Evolutionary conservation across 495 filamentous ascomycete species (phyloP).

Genomic region (Podospora australis): DNA sequence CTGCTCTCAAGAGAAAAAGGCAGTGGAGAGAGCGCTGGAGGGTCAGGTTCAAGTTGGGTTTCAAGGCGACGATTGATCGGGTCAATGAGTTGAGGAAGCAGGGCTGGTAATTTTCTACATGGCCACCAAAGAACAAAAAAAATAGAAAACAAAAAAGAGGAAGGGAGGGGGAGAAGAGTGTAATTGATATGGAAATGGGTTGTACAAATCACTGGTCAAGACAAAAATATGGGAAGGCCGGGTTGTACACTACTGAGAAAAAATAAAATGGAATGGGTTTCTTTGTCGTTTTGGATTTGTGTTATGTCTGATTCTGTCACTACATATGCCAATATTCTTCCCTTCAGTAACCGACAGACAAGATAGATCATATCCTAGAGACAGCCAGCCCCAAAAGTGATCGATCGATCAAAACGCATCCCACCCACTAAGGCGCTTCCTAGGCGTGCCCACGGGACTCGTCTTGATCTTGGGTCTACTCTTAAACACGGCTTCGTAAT

Average conservation of each 20-base stretch:
- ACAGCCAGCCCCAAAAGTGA: too few species aligned
- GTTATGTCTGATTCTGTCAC: too few species aligned
- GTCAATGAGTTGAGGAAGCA: constrained; percentile 61
- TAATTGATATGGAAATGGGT: background rate
- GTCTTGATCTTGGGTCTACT: constrained; percentile 70
- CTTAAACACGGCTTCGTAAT: constrained; percentile 81
- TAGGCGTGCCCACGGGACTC: constrained; percentile 63
- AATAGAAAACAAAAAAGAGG: background rate
- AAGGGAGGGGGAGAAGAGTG: background rate
- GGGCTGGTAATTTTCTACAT: constrained; percentile 53
- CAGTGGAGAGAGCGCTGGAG: constrained; percentile 59
- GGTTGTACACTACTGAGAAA: too few species aligned
- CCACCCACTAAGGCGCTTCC: too few species aligned
- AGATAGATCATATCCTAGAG: too few species aligned
- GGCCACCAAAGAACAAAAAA: background rate
- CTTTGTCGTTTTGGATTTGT: too few species aligned
- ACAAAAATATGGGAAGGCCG: background rate
- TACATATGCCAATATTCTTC: too few species aligned
- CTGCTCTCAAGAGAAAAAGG: constrained; percentile 69
- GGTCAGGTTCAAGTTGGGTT: constrained; percentile 57
- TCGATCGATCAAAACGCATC: too few species aligned
- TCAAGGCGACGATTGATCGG: constrained; percentile 51
- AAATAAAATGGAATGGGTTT: too few species aligned
- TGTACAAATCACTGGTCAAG: too few species aligned
- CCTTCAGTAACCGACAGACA: too few species aligned